Conservation (phyloP, 805 yeast genomes). For the Kurtzmaniella fragi region DNA sequence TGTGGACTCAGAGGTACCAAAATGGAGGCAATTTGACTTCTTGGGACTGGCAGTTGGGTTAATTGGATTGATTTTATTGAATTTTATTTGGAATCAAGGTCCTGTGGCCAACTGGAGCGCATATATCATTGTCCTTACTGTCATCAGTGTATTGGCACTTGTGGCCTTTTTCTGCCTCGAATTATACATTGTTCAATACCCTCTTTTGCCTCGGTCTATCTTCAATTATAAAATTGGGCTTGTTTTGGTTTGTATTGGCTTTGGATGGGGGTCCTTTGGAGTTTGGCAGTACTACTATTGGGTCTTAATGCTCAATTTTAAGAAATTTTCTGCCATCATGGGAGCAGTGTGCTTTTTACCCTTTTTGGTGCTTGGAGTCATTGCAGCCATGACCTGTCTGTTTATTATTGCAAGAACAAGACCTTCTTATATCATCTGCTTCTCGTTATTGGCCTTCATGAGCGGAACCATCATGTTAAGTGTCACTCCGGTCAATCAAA, state of each 20-base stretch:
- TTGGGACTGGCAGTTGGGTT: constrained; percentile 47
- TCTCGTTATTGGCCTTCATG: constrained; percentile 50
- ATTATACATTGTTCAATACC: constrained; percentile 36
- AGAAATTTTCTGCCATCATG: constrained; percentile 35
- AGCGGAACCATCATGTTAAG: constrained; percentile 51
- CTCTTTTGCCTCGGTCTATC: constrained; percentile 50
- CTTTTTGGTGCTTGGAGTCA: constrained; percentile 48
- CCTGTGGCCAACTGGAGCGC: constrained; percentile 68
- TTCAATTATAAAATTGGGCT: constrained; percentile 42
- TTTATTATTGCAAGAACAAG: constrained; percentile 39
- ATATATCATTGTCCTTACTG: constrained; percentile 53
- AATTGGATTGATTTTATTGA: constrained; percentile 55
- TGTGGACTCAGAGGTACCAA: background rate
- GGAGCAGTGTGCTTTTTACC: constrained; percentile 38
- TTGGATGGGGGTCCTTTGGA: constrained; percentile 80
- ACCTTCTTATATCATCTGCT: constrained; percentile 46
- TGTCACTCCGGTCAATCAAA: constrained; percentile 53
- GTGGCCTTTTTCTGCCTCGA: constrained; percentile 47
- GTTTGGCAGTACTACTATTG: constrained; percentile 65
- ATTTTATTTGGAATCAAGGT: constrained; percentile 72
- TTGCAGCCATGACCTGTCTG: constrained; percentile 53
- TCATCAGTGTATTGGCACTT: constrained; percentile 43
- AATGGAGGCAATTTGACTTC: constrained; percentile 12
- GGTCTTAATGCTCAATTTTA: constrained; percentile 45
- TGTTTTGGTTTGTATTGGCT: constrained; percentile 45